A percentile compares a stretch with the other conserved stretches of the same genome.
Evolutionary conservation across 495 filamentous ascomycete genomes (phyloP).

Genomic region (Aspergillus bridgeri): DNA sequence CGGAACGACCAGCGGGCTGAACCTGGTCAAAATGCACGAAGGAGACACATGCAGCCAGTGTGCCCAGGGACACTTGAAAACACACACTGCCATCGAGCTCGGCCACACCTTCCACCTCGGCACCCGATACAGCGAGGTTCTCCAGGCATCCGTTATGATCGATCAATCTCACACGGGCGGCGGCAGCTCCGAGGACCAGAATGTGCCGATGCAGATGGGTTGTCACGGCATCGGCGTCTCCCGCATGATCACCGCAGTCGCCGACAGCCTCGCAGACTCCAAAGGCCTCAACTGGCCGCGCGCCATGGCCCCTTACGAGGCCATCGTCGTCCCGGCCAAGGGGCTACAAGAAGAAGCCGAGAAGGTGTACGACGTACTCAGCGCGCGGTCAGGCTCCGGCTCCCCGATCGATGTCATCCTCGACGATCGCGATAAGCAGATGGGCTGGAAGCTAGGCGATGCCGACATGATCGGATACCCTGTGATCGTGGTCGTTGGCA

Average conservation of each 20-base stretch:
- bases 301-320: constrained; percentile 81
- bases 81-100: constrained; percentile 76
- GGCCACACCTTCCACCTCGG: constrained; percentile 95
- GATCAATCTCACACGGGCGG: constrained; percentile 24
- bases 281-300: constrained; percentile 87
- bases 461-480: constrained; percentile 89
- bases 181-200: constrained; percentile 20
- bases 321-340: constrained; percentile 60
- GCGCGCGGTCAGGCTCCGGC: constrained; percentile 9
- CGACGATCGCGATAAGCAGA: constrained; percentile 68
- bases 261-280: constrained; percentile 65
- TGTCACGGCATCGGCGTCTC: constrained; percentile 96
- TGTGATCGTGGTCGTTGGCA: constrained; percentile 73
- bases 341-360: constrained; percentile 48
- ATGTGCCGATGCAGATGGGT: constrained; percentile 78
- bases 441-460: constrained; percentile 84
- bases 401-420: constrained; percentile 57
- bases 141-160: constrained; percentile 58
- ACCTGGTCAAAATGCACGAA: constrained; percentile 59
- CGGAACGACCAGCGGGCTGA: constrained; percentile 37
- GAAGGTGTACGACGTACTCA: constrained; percentile 57
- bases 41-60: constrained; percentile 76
- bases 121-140: constrained; percentile 75
- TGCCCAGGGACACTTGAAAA: constrained; percentile 54
- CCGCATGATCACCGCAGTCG: constrained; percentile 82